These are phyloP conservation scores for Ceratocystiopsis minuta DNA, from an alignment of 2,329 filamentous ascomycete genomes.

Conservation along the genomic window DNA sequence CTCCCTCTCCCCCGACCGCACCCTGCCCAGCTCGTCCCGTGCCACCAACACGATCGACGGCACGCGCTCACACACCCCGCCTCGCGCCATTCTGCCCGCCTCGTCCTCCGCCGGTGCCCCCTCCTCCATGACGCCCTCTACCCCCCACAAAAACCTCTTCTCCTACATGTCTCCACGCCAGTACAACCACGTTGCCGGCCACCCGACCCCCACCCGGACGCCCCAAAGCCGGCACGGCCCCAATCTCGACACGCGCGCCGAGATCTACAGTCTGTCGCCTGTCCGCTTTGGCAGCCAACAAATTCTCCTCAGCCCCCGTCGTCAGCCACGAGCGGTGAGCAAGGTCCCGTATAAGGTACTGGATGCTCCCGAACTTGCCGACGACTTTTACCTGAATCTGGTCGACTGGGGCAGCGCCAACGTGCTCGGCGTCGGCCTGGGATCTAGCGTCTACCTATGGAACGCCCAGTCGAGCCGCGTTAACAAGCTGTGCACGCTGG, in stretches of 20 bases:
- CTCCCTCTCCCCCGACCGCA: constrained; percentile 40
- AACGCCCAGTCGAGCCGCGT: constrained; percentile 82
- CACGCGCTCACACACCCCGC: constrained; percentile 65
- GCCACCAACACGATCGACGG: constrained; percentile 42
- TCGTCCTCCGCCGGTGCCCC: constrained; percentile 27
- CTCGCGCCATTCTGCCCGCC: constrained; percentile 17
- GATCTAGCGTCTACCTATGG: constrained; percentile 95
- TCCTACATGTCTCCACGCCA: constrained; percentile 68
- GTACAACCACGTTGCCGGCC: constrained; percentile 52
- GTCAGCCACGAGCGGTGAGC: constrained; percentile 75
- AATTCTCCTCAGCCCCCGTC: constrained; percentile 77
- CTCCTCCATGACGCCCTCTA: constrained; percentile 70
- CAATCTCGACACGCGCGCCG: constrained; percentile 75
- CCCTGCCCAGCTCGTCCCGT: constrained; percentile 29
- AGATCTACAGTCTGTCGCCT: constrained; percentile 89
- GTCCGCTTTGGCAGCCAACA: constrained; percentile 85
- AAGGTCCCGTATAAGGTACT: constrained; percentile 97
- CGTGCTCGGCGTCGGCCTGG: constrained; percentile 79
- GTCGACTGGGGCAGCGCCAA: constrained; percentile 97
- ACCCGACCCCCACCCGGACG: constrained; percentile 75
- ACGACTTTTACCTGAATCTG: constrained; percentile 94
- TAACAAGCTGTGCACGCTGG: constrained; percentile 69
- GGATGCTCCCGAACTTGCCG: constrained; percentile 85
- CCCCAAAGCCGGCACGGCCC: constrained; percentile 75
- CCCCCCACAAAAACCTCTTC: constrained; percentile 94